Percentiles rank a stretch among this genome's conserved stretches.
phyloP scores from a whole-genome alignment of 2,329 filamentous ascomycete genomes.

The Aureobasidium zeae region DNA sequence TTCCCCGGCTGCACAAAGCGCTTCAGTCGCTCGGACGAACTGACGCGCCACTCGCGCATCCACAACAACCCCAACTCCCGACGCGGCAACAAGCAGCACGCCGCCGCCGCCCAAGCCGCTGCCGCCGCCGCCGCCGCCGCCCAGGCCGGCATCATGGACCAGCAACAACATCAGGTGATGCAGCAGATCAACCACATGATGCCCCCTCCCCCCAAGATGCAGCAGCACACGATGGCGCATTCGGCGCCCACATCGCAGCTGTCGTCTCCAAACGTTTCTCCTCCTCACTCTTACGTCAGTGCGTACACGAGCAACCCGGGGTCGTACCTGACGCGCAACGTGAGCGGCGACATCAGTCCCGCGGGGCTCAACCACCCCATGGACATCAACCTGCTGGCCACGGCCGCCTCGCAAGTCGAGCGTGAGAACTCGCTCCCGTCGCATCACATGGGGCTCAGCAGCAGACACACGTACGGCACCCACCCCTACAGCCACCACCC shows the following conservation, averaged over 20 bases:
- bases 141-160: slow-evolving; percentile 41
- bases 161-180: slow-evolving; percentile 32
- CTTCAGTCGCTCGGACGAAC: slow-evolving; percentile 91
- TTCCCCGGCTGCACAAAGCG: slow-evolving; percentile 95
- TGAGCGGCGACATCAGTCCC: slow-evolving; percentile 37
- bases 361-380: slow-evolving; percentile 43
- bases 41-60: slow-evolving; percentile 94
- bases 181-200: slow-evolving; percentile 73
- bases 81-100: slow-evolving; percentile 75
- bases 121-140: slow-evolving; percentile 41
- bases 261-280: slow-evolving; percentile 90
- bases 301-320: slow-evolving; percentile 50
- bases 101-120: slow-evolving; percentile 49
- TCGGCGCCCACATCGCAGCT: slow-evolving; percentile 81
- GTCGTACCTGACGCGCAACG: slow-evolving; percentile 50
- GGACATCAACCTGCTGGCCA: slow-evolving; percentile 61
- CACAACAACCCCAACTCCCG: slow-evolving; percentile 98
- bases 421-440: slow-evolving; percentile 47
- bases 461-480: slow-evolving; percentile 22
- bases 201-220: slow-evolving; percentile 65
- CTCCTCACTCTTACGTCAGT: slow-evolving; percentile 69
- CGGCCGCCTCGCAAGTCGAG: slow-evolving; percentile 58
- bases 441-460: slow-evolving; percentile 28
- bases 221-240: slow-evolving; percentile 63
- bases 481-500: slow-evolving; percentile 37